A percentile compares a stretch with the other conserved stretches of the same genome.
Evolutionary conservation across 495 filamentous ascomycete species (phyloP).

Genomic region (Amorphotheca resinae): DNA sequence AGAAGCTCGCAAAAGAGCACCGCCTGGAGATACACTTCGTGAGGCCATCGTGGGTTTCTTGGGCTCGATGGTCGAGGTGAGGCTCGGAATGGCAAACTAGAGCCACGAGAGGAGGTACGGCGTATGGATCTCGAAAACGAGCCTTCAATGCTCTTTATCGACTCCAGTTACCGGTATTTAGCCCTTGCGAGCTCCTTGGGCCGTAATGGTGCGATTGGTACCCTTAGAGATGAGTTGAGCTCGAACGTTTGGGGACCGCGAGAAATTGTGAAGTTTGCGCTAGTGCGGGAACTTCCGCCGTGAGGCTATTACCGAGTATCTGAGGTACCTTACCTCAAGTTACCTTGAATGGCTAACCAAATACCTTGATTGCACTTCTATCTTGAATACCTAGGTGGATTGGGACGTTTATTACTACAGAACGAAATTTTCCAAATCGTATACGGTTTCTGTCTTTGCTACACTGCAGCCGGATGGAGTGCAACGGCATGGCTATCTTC

Average conservation of each 20-base stretch:
- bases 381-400: too few species aligned
- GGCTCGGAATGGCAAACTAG: too few species aligned
- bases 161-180: neutral
- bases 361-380: too few species aligned
- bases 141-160: neutral
- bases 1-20: slow-evolving; percentile 44
- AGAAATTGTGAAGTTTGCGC: neutral
- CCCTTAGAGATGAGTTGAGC: neutral
- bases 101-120: neutral
- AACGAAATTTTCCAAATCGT: neutral
- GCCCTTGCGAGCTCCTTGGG: neutral
- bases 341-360: too few species aligned
- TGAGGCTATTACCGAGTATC: too few species aligned
- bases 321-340: too few species aligned
- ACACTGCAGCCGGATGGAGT: too few species aligned
- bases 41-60: slow-evolving; percentile 13
- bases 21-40: slow-evolving; percentile 38
- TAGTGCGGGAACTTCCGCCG: neutral
- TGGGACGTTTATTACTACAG: neutral
- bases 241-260: neutral
- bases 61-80: neutral
- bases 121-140: neutral
- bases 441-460: too few species aligned
- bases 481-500: too few species aligned
- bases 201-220: neutral